These are phyloP conservation scores for Hyphodiscus hymeniophilus DNA, from an alignment of 495 filamentous ascomycete genomes.

Conservation along the genomic window DNA sequence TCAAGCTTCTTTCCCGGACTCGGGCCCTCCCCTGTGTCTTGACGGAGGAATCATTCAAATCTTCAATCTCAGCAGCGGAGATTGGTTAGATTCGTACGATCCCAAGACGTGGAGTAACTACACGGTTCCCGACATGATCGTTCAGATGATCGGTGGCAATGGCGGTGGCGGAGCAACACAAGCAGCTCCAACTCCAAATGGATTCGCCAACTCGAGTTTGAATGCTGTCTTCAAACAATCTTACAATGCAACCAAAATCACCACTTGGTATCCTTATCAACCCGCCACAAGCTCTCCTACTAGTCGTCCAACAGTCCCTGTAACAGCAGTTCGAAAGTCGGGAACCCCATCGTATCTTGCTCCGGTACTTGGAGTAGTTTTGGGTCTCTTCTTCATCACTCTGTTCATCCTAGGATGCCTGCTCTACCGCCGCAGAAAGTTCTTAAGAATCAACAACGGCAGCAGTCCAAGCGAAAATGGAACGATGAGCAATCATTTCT, in stretches of 20 bases:
- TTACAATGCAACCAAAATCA: constrained; percentile 50
- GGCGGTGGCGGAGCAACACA: constrained; percentile 49
- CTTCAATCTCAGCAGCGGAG: constrained; percentile 53
- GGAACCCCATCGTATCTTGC: constrained; percentile 52
- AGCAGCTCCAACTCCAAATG: constrained; percentile 29
- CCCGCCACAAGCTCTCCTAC: neutral
- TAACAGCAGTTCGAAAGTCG: neutral
- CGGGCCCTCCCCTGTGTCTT: constrained; percentile 37
- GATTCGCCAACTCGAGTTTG: constrained; percentile 44
- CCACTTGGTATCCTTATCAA: constrained; percentile 50
- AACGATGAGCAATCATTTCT: constrained; percentile 29
- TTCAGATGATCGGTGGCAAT: constrained; percentile 51
- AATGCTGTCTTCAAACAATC: constrained; percentile 40
- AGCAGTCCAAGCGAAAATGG: constrained; percentile 36
- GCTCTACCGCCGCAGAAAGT: constrained; percentile 43
- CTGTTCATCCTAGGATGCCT: constrained; percentile 46
- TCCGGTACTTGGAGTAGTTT: constrained; percentile 58
- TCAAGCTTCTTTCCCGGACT: constrained; percentile 19
- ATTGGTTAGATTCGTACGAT: constrained; percentile 53
- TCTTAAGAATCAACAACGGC: constrained; percentile 24
- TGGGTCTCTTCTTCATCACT: constrained; percentile 46
- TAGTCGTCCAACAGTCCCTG: constrained; percentile 4
- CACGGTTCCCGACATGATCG: constrained; percentile 50
- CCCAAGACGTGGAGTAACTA: constrained; percentile 50
- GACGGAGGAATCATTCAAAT: constrained; percentile 42